Conservation (phyloP, 345 rosid species). For the Gossypium herbaceum region DNA sequence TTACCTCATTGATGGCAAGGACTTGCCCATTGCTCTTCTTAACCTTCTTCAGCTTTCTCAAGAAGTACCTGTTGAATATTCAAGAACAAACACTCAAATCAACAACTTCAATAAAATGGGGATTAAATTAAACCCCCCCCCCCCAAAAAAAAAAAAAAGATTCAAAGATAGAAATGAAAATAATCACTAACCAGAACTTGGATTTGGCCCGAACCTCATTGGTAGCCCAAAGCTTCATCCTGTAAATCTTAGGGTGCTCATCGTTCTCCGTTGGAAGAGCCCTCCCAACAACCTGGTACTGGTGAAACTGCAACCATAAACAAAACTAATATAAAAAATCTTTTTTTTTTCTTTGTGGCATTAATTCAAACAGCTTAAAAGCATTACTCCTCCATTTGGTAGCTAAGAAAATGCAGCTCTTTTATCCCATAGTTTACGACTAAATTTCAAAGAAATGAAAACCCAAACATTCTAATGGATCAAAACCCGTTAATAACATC, state of each 20-base stretch:
- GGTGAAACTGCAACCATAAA: slow-evolving; percentile 42
- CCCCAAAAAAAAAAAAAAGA: not conserved
- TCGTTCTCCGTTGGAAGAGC: slow-evolving; percentile 52
- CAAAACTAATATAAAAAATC: not conserved
- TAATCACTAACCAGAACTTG: slow-evolving; percentile 48
- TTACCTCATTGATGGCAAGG: slow-evolving; percentile 48
- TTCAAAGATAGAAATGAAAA: not conserved
- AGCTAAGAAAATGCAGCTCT: not conserved
- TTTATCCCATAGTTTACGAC: not conserved
- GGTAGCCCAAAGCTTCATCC: slow-evolving; percentile 39
- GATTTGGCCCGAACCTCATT: slow-evolving; percentile 44
- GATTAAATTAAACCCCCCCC: not conserved
- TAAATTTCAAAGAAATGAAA: not conserved
- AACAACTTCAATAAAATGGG: not conserved
- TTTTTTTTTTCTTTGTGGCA: too few relatives aligned
- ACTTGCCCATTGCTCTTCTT: slow-evolving; percentile 52
- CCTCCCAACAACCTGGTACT: slow-evolving; percentile 69
- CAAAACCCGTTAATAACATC: not conserved
- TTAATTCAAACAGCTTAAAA: not conserved
- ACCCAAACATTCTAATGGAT: too few relatives aligned
- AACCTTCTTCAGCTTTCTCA: slow-evolving; percentile 16
- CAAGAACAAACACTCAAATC: not conserved
- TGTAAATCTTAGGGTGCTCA: slow-evolving; percentile 51
- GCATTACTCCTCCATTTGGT: too few relatives aligned
- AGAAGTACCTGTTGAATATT: slow-evolving; percentile 34